phyloP scores from a whole-genome alignment of 495 filamentous ascomycete species.

The Talaromyces liani region DNA sequence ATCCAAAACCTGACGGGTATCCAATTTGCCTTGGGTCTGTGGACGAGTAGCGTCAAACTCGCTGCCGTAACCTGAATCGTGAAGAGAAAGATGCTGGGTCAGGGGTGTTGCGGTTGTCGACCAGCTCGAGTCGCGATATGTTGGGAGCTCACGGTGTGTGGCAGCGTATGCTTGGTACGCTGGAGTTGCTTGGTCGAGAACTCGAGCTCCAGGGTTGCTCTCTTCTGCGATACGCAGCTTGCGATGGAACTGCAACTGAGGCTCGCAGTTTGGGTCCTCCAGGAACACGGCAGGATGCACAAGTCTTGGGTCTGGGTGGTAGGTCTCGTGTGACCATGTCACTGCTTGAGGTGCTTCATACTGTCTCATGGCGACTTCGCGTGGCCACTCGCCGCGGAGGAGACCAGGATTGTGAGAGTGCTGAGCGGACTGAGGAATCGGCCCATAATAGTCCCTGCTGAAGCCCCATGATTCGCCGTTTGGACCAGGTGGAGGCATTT shows the following conservation, averaged over 20 bases:
- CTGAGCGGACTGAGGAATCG: not conserved
- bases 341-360: constrained; percentile 6
- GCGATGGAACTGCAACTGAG: constrained; percentile 8
- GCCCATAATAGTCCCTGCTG: constrained; percentile 7
- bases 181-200: not conserved
- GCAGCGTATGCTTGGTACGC: not conserved
- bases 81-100: not conserved
- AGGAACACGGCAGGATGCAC: constrained; percentile 5
- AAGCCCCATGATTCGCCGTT: constrained; percentile 4
- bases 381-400: constrained; percentile 6
- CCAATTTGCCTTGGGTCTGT: not conserved
- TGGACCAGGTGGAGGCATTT: constrained; percentile 1
- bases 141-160: constrained; percentile 7
- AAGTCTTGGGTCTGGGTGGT: constrained; percentile 6
- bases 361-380: constrained; percentile 4
- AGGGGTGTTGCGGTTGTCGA: not conserved
- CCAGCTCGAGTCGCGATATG: constrained; percentile 2
- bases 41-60: not conserved
- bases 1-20: not conserved
- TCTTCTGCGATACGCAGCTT: constrained; percentile 1
- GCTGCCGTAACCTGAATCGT: not conserved
- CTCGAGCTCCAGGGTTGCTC: constrained; percentile 3
- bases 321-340: constrained; percentile 6
- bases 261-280: not conserved
- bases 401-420: constrained; percentile 5